Base-by-base conservation (phyloP, 2,329 filamentous ascomycete genomes). In the Bertia moriformis region DNA sequence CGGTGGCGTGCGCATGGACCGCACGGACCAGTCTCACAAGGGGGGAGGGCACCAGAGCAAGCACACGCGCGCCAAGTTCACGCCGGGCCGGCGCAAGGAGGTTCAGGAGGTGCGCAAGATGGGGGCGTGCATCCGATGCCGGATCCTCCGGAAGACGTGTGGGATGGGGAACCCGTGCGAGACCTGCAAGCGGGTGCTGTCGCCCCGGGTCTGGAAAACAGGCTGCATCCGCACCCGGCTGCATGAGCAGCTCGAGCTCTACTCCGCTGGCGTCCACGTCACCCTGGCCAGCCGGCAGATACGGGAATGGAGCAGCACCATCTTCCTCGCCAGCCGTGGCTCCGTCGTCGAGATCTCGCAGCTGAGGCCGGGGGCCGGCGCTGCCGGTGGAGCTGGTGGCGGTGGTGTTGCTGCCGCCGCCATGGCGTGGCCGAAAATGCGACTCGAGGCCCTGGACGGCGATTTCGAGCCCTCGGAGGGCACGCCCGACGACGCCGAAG, bases 81-180 rank as follows among this genome's bases (percentile, higher is more conserved):
- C 67, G 15, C 61, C 70, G 4, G 59, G 59, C 1, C 63, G 76
- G n/a, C 63, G 76, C 17, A 76, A 72, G 49, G 71, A 80, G 48
- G 75, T 81, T 2, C 73, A 78, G 45, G 71, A 74, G 44, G 71
- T 80, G 17, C 69, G 76, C 18, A 74, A 75, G 47, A 67, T 75
- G 24, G 76, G 76, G 4, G 75, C 76, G 12, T 81, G 76, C 46
- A 77, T 79, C 39, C 63, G 76, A 35, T 81, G 76, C 48, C 66
- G 74, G 27, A 78, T 80, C 44, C 55, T 81, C 24, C 67, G 75
- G 41, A 81, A 81, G 56, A 76, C 72, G 1, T 81, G 76, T 48
- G 75, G 73, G n/a, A 69, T 66, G 42, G 75, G 72, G 20, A 70
- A 65, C 4, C 74, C 75, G 0, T 81, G 76, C 46, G 67, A 71